These are phyloP conservation scores for Lachnellula hyalina DNA, from an alignment of 2,329 filamentous ascomycete species.

Conservation along the genomic window DNA sequence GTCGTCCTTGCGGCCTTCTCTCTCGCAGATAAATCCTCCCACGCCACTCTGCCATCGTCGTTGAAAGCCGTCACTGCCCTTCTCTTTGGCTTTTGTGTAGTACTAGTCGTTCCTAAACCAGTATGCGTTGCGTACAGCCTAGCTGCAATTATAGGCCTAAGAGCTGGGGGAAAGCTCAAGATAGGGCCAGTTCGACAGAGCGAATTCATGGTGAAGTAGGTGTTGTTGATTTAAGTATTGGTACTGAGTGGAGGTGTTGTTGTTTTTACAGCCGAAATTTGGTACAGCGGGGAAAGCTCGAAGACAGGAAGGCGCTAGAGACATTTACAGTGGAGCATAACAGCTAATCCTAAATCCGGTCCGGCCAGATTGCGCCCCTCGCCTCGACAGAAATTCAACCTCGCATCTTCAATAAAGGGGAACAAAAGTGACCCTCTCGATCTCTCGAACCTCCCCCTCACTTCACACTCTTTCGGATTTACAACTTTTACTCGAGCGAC, in stretches of 20 bases:
- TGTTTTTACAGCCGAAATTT: neutral
- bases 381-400: slow-evolving; percentile 10
- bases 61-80: slow-evolving; percentile 76
- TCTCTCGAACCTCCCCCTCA: neutral
- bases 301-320: neutral
- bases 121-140: slow-evolving; percentile 56
- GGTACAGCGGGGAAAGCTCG: slow-evolving; percentile 12
- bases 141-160: slow-evolving; percentile 36
- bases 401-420: slow-evolving; percentile 15
- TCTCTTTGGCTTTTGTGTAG: slow-evolving; percentile 43
- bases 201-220: slow-evolving; percentile 17
- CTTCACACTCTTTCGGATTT: neutral
- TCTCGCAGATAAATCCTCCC: slow-evolving; percentile 65
- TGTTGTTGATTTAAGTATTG: neutral
- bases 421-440: neutral
- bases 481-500: neutral
- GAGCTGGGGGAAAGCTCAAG: slow-evolving; percentile 34
- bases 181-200: slow-evolving; percentile 26
- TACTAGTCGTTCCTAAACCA: slow-evolving; percentile 33
- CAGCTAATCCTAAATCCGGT: neutral
- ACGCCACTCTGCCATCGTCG: slow-evolving; percentile 77
- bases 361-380: slow-evolving; percentile 4
- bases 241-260: neutral
- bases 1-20: slow-evolving; percentile 84
- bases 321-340: neutral